A percentile compares a stretch with the other conserved stretches of the same genome.
Conservation (phyloP, 306 rosid genomes). For the Castanea mollissima region DNA sequence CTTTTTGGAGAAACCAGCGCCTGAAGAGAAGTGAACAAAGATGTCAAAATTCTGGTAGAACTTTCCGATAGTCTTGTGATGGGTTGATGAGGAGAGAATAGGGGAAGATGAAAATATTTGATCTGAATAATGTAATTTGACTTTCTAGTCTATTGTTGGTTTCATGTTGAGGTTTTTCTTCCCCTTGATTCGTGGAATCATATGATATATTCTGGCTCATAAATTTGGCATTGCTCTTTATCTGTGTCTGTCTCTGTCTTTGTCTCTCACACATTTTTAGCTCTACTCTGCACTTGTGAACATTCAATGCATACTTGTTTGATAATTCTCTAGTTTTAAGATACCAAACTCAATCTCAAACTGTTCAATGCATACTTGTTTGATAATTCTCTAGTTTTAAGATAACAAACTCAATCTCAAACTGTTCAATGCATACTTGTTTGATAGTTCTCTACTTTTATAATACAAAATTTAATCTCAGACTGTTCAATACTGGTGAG, state of each 20-base stretch:
- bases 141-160: not conserved
- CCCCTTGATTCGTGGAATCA: constrained; percentile 2
- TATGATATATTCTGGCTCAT: constrained; percentile 17
- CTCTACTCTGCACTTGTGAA: not conserved
- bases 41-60: constrained; percentile 15
- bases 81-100: constrained; percentile 6
- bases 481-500: no score
- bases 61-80: constrained; percentile 17
- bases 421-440: not conserved
- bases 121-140: constrained; percentile 22
- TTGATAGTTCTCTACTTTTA: not conserved
- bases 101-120: not conserved
- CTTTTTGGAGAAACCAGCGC: constrained; percentile 65
- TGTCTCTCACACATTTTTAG: not conserved
- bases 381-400: not conserved
- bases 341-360: not conserved
- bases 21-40: constrained; percentile 46
- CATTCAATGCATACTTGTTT: not conserved
- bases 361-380: not conserved
- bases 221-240: not conserved
- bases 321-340: not conserved
- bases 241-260: not conserved
- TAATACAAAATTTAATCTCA: no score
- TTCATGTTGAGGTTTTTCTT: constrained; percentile 25
- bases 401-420: not conserved